phyloP scores from a whole-genome alignment of 2,329 filamentous ascomycete genomes.

The Fusarium verticillioides region DNA sequence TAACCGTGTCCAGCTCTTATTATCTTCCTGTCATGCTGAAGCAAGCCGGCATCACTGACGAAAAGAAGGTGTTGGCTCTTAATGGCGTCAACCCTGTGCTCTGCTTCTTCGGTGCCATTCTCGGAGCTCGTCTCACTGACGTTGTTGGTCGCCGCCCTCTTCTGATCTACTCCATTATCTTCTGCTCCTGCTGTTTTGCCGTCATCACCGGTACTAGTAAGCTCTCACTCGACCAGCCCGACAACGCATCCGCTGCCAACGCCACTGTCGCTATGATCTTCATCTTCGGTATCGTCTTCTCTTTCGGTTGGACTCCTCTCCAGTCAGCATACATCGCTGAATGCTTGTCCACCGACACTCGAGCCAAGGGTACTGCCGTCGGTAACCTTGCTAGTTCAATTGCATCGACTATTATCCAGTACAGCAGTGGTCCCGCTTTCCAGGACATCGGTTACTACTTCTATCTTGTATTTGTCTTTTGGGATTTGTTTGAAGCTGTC shows the following conservation, averaged over 20 bases:
- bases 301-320: constrained; percentile 61
- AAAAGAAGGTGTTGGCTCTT: constrained; percentile 60
- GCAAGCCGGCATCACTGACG: constrained; percentile 62
- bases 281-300: constrained; percentile 62
- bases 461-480: constrained; percentile 58
- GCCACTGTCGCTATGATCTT: constrained; percentile 61
- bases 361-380: constrained; percentile 58
- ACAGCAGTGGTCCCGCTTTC: constrained; percentile 57
- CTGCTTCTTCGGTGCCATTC: constrained; percentile 60
- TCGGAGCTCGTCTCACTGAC: constrained; percentile 67
- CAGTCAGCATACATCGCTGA: constrained; percentile 63
- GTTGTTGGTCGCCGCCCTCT: constrained; percentile 67
- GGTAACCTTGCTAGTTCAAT: constrained; percentile 55
- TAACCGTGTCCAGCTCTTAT: constrained; percentile 52
- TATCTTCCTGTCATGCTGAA: constrained; percentile 65
- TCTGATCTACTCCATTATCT: constrained; percentile 59
- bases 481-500: constrained; percentile 55
- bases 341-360: constrained; percentile 56
- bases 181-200: constrained; percentile 59
- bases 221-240: constrained; percentile 51
- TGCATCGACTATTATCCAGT: constrained; percentile 56
- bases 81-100: constrained; percentile 66
- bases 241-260: constrained; percentile 53
- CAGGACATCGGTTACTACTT: constrained; percentile 57
- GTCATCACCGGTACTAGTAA: constrained; percentile 62